Base-by-base conservation (phyloP, 306 rosid genomes). In the Ceratonia siliqua region DNA sequence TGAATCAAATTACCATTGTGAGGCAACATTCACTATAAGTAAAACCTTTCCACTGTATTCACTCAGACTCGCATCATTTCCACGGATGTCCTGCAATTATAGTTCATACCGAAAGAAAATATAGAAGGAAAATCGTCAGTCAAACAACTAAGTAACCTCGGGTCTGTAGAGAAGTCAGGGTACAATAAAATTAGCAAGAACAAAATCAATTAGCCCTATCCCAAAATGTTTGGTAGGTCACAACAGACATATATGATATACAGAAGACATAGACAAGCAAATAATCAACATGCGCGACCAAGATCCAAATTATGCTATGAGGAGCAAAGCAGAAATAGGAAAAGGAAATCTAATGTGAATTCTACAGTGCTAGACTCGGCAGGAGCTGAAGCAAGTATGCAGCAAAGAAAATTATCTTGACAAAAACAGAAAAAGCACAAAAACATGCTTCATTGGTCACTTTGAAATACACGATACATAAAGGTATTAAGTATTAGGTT, bases 21-120 rank as follows among this genome's bases (percentile, higher is more conserved):
- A 93, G 79, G 96, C 98, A 82, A 93, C 98, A 81, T 93, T 93
- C 32, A 90, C 97, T 56, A 93, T 75, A 61, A 93, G 77, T 41
- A 93, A 79, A 82, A 86, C 93, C 85, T 90, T 90, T 75, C 93
- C 95, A 4, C 74, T 52, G 85, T 90, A 93, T 18, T 86, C 84
- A 83, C 77, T 79, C 35, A 93, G 82, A 58, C 77, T 89, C 43
- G 86, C 97, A 76, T 93, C 96, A 72, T 85, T 89, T 65, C 97
- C 98, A 21, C 83, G 82, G 78, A 89, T 85, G 79, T 93, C 92
- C 96, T 93, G 88, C 54, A 83, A 85, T 63, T 24, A 53, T 12
- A 61, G 62, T 76, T 66, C 78, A 83, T 46, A 68, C 36, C 63
- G 78, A 17, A 67, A 45, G 15, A 27, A 28, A 28, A 54, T 32